phyloP scores from a whole-genome alignment of 2,329 filamentous ascomycete species.

The Aspergillus luchuensis region DNA sequence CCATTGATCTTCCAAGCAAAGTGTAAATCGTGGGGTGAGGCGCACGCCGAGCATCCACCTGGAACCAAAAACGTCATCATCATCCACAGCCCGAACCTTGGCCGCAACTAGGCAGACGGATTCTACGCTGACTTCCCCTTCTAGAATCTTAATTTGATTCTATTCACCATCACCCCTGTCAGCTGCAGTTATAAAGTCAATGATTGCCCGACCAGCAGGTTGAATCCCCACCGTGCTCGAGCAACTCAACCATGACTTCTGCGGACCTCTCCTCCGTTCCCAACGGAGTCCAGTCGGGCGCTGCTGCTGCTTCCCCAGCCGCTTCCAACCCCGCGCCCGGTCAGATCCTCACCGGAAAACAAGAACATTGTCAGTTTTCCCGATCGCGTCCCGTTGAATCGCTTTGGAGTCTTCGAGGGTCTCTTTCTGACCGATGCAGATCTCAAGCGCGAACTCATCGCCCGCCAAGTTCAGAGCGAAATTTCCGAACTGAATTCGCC shows the following conservation, averaged over 20 bases:
- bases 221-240: slow-evolving; percentile 1
- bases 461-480: slow-evolving; percentile 84
- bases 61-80: slow-evolving; percentile 25
- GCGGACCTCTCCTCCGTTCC: neutral
- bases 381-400: neutral
- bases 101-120: slow-evolving; percentile 35
- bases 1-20: neutral
- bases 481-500: slow-evolving; percentile 92
- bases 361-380: slow-evolving; percentile 80
- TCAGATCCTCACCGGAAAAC: slow-evolving; percentile 81
- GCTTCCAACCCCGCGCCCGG: slow-evolving; percentile 51
- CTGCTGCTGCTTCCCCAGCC: slow-evolving; percentile 13
- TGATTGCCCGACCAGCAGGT: slow-evolving; percentile 4
- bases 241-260: slow-evolving; percentile 1
- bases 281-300: slow-evolving; percentile 14
- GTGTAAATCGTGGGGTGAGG: neutral
- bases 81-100: slow-evolving; percentile 8
- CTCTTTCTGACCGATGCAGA: slow-evolving; percentile 55
- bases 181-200: slow-evolving; percentile 5
- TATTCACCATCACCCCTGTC: neutral
- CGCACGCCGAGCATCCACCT: slow-evolving; percentile 11
- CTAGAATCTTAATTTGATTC: neutral
- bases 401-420: neutral
- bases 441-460: slow-evolving; percentile 91
- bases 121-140: slow-evolving; percentile 17